Base-by-base conservation (phyloP, 768 basidiomycete genomes). In the Rhodotorula diobovata region DNA sequence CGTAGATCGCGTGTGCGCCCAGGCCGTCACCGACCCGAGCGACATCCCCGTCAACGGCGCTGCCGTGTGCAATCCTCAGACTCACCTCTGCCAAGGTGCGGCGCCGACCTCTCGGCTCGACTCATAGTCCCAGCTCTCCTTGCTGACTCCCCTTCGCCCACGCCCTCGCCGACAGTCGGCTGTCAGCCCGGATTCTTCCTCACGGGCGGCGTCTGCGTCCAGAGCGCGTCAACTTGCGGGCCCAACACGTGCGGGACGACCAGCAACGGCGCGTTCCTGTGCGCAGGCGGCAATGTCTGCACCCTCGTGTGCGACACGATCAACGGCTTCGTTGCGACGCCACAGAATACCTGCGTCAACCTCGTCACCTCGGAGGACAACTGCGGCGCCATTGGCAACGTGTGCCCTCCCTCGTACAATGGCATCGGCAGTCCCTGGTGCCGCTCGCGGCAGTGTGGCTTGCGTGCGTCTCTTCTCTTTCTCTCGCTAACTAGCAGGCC, bases 331-430 rank as follows among this genome's bases (percentile, higher is more conserved):
- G 4, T 7, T 0, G n/a, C 56, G 25, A 34, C 35, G 28, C 23
- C 45, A 2, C 28, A 28, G 5, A 21, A 21, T 39, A 48, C 45
- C 35, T 66, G 65, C 48, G n/a, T 66, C 35, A 66, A 41, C 56
- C 39, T 45, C 37, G 35, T 4, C n/a, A 32, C 32, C 20, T 67
- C 68, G 30, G 59, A 51, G 41, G 39, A 6, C 63, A 72, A 72
- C 71, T 72, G 71, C 66, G 71, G 71, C 56, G 39, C 48, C 32
- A 45, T 58, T 53, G 67, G 67, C 39, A 68, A 61, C 60, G 67
- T 59, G 41, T 72, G 71, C 71, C 71, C 71, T 7, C 39, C 28
- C 4, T 72, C 71, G 25, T 72, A 71, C 70, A 71, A 71, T 55
- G 70, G 70, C 45, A 50, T 71, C 55, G 70, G 70, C 50, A 2